Percentiles rank a stretch among this genome's conserved stretches.
phyloP scores from a whole-genome alignment of 768 basidiomycete species.

The Phaeotremella fagi region DNA sequence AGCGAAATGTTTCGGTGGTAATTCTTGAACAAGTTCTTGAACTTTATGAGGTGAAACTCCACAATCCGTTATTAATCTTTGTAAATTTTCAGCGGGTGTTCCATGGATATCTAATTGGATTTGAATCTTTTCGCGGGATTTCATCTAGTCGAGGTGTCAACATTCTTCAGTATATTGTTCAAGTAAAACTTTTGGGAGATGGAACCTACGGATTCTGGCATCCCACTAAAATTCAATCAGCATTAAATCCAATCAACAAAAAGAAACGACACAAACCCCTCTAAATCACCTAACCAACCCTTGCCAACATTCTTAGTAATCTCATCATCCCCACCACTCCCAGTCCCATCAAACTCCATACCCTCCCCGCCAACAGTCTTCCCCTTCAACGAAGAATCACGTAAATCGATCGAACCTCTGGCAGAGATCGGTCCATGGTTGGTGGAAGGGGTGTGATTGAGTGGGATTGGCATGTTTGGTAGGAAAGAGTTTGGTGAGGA shows the following conservation, averaged over 20 bases:
- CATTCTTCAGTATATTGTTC: conserved; percentile 5
- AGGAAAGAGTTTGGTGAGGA: conserved; percentile 9
- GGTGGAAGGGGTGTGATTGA: conserved; percentile 16
- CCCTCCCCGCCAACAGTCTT: not conserved
- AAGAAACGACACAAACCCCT: conserved; percentile 17
- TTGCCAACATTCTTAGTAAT: conserved; percentile 12
- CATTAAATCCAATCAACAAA: not conserved
- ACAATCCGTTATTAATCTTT: conserved; percentile 76
- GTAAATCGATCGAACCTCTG: conserved; percentile 3
- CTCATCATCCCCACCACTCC: conserved; percentile 23
- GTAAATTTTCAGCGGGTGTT: conserved; percentile 71
- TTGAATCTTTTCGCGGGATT: conserved; percentile 23
- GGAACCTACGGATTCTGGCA: conserved; percentile 35
- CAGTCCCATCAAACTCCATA: conserved; percentile 6
- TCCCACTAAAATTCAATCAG: conserved; percentile 19
- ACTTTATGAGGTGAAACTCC: conserved; percentile 87
- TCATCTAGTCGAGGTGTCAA: conserved; percentile 26
- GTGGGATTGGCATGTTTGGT: not conserved
- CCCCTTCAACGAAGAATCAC: conserved; percentile 1
- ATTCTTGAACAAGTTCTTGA: conserved; percentile 78
- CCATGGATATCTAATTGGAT: conserved; percentile 45
- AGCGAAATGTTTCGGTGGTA: conserved; percentile 71
- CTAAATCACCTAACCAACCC: conserved; percentile 31
- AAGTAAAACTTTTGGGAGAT: not conserved
- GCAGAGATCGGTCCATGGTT: conserved; percentile 1